Base-by-base conservation (phyloP, 2,329 filamentous ascomycete species). In the Aspergillus carbonarius region DNA sequence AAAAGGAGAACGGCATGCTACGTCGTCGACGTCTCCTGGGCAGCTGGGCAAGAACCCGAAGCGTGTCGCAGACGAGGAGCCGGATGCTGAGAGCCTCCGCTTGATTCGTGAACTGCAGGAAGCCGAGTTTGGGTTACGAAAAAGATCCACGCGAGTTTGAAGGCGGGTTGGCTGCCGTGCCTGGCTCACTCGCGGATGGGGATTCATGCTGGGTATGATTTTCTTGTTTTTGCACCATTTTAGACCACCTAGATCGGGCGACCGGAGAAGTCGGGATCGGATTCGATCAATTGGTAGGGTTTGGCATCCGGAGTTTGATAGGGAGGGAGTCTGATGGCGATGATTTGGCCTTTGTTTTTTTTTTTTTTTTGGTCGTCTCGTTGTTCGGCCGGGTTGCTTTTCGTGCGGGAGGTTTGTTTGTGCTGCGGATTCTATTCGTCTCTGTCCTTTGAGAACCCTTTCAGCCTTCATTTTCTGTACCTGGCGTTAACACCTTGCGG, bases 71-170 rank as follows among this genome's bases (percentile, higher is more conserved):
- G 70, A 75, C 17, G 66, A 68, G 27, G 72, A 72, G 20, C 67
- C 72, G 8, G 78, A 80, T 62, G 71, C 72, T 7, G 77, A 79
- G 56, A 79, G 75, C 53, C 62, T 79, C 60, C 74, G 72, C 51
- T 61, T 79, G 48, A 79, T 79, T 49, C 73, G 75, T 57, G 75
- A 79, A 65, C 62, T 80, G 32, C 77, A 79, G 58, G 78, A 78
- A 62, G 73, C 78, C 57, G 78, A 80, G 25, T 78, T 79, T 54
- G 76, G 78, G 20, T 66, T 80, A 51, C 71, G 78, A 42, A 73
- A 74, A 66, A 70, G 76, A 54, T 48, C 60, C 10, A 58, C 65
- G 25, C 61, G 66, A 40, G 62, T 60, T 25, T 68, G 52, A 62
- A 32, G 25, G 20, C 27, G 23, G 23, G 10, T n/a, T 39, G 15